Base-by-base conservation (phyloP, 495 filamentous ascomycete species). In the Hyaloscypha finlandica region DNA sequence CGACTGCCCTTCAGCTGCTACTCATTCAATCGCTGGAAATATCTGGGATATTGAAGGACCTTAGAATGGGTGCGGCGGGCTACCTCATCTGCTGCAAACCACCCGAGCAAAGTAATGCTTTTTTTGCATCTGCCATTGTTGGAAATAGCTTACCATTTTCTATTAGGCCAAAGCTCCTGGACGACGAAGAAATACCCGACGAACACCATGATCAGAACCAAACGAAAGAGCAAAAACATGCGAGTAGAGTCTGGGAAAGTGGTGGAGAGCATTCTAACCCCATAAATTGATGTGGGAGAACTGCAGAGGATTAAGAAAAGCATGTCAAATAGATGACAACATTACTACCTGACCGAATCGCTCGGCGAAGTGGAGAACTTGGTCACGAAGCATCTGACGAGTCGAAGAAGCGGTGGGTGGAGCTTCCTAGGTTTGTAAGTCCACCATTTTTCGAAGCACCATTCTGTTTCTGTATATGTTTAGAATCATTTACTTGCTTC, bases 251-350 rank as follows among this genome's bases (percentile, higher is more conserved):
- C 8, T 61, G 68, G 4, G 72, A 82, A 42, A 68, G 66, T 63
- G 52, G 70, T 59, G 64, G 72, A 58, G 57, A 68, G 35, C 59
- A 69, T 35, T 37, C n/a, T 60, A 67, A 48, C 59, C 63, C 20
- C 30, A 67, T 48, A 48, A 77, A 61, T 52, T 37, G 48, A 53
- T 63, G 11, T 54, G 67, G 68, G 61, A 73, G 73, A 56, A 73
- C 70, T 70, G 67, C 39, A 31, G 65, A 68, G 32, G 57, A 66
- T 35, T 56, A 74, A 5, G 73, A 77, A 22, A 76, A 77, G 37
- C 56, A 73, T 61, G 62, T 74, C n/a, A 77, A 81, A 57, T 84
- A 87, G 62, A 68, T 81, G n/a, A 85, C 83, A 4, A 80, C 83
- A 0, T 78, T 87, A 4, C 75, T 87, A 8, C 84, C 82, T 0